A percentile compares a stretch with the other conserved stretches of the same genome.
Evolutionary conservation across 805 yeast genomes (phyloP).

Genomic region (Komagataella phaffii): DNA sequence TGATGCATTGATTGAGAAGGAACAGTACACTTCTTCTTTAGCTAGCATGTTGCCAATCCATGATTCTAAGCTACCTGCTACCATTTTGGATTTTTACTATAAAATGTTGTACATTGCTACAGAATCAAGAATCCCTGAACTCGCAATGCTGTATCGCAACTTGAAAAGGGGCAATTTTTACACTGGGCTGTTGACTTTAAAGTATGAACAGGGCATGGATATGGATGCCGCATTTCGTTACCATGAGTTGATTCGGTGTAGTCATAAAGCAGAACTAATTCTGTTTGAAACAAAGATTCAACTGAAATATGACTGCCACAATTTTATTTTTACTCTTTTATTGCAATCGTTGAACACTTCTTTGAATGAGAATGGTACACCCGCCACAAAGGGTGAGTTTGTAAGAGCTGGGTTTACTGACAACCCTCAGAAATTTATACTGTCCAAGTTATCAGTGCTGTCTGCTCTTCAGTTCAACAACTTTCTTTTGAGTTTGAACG

Average conservation of each 20-base stretch:
- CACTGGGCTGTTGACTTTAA: not conserved
- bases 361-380: slow-evolving; percentile 26
- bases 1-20: not conserved
- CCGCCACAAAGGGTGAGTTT: slow-evolving; percentile 28
- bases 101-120: not conserved
- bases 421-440: slow-evolving; percentile 27
- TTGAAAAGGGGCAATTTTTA: not conserved
- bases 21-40: not conserved
- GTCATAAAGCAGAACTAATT: not conserved
- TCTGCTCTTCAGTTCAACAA: slow-evolving; percentile 39
- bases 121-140: not conserved
- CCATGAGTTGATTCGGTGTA: not conserved
- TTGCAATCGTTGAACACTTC: slow-evolving; percentile 24
- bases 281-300: slow-evolving; percentile 13
- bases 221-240: not conserved
- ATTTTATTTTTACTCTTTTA: slow-evolving; percentile 24
- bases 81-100: not conserved
- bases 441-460: slow-evolving; percentile 30
- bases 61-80: not conserved
- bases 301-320: slow-evolving; percentile 23
- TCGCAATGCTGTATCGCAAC: not conserved
- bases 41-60: not conserved
- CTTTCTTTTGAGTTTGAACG: slow-evolving; percentile 42
- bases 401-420: slow-evolving; percentile 32
- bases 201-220: not conserved